Base-by-base conservation (phyloP, 2,329 filamentous ascomycete species). In the Claviceps sp. region DNA sequence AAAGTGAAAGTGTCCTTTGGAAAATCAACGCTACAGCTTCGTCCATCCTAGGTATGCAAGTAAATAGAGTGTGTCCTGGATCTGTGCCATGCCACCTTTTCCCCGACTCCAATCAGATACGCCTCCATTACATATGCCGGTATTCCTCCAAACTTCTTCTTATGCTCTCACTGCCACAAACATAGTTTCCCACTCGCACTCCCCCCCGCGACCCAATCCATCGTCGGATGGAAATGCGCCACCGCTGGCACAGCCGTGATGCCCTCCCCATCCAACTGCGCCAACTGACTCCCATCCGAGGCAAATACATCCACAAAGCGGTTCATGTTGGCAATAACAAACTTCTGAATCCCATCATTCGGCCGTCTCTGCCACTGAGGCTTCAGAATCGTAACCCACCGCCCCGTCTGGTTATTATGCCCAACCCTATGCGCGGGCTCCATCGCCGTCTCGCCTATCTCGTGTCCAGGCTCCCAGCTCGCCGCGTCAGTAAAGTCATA, bases 271-370 rank as follows among this genome's bases (percentile, higher is more conserved):
- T 84, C 88, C 0, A 95, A 68, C 66, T 97, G 91, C 0, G 87
- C 91, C 4, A 98, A 70, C 65, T 97, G 91, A 61, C 88, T 84
- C 0, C 93, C 93, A 48, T 85, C 79, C 0, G 82, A 77, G 0
- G 85, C 85, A 65, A 86, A 98, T 0, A 98, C 78, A 62, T 98
- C 93, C 1, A 97, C 88, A 60, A 96, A 97, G 1, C 93, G 81
- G 63, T 95, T 95, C 93, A 97, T 97, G 60, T 97, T 98, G 1
- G 88, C 93, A 53, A 98, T 91, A 24, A 82, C 86, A 60, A 98
- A 89, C 55, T 91, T 88, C 56, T 95, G 84, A 5, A 94, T 81
- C 7, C 84, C 83, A 54, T 93, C 88, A 37, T 76, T 71, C 0
- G 93, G 91, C 46, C 79, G 76, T 37, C 79, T 73, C 66, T 98